phyloP scores from a whole-genome alignment of 1,284 basidiomycete species.

The Coniferiporia sulphurascens region DNA sequence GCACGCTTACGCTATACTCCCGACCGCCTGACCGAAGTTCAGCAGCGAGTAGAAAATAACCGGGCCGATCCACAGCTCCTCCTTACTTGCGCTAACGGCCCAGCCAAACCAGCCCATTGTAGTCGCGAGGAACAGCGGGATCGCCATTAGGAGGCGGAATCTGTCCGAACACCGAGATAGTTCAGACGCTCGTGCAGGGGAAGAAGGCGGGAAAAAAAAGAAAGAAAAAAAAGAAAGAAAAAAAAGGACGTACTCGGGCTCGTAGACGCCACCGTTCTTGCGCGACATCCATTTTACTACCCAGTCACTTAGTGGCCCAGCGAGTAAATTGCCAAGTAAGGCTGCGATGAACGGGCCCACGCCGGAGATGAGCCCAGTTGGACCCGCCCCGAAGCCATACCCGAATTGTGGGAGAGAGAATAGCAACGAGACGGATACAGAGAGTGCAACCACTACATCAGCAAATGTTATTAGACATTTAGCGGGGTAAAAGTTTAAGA shows the following conservation, averaged over 20 bases:
- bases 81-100: slow-evolving; percentile 19
- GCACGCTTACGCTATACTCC: slow-evolving; percentile 9
- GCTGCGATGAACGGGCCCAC: slow-evolving; percentile 21
- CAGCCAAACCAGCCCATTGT: slow-evolving; percentile 22
- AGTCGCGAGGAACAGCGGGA: slow-evolving; percentile 15
- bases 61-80: slow-evolving; percentile 21
- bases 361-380: slow-evolving; percentile 19
- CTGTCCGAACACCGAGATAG: background rate
- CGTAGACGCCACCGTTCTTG: slow-evolving; percentile 18
- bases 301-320: slow-evolving; percentile 20
- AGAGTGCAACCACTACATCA: slow-evolving; percentile 17
- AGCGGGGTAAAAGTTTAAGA: background rate
- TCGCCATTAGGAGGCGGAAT: slow-evolving; percentile 19
- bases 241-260: slow-evolving; percentile 16
- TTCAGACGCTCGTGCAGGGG: background rate
- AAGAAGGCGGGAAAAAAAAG: background rate
- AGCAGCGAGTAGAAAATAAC: slow-evolving; percentile 22
- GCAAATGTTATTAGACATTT: too few relatives aligned
- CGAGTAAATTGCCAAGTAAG: slow-evolving; percentile 17
- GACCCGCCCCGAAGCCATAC: slow-evolving; percentile 17
- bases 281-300: slow-evolving; percentile 16
- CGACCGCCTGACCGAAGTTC: slow-evolving; percentile 19
- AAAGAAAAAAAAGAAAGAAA: background rate
- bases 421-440: slow-evolving; percentile 20
- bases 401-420: slow-evolving; percentile 19